Conservation (phyloP, 2,329 filamentous ascomycete species). For the Arthrobotrys iridis region DNA sequence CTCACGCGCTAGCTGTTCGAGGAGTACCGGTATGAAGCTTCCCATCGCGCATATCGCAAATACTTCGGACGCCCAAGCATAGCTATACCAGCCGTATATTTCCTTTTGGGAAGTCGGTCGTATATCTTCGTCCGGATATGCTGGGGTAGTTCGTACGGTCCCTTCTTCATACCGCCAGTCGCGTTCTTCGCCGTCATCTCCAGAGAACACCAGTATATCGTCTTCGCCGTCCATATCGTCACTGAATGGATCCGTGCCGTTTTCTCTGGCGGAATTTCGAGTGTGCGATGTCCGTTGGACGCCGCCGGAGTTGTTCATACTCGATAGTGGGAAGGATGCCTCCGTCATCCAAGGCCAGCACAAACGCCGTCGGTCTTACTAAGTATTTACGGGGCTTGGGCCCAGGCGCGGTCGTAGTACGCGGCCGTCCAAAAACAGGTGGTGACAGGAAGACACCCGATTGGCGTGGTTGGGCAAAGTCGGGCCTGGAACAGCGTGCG, state of each 20-base stretch:
- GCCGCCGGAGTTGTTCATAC: constrained; percentile 43
- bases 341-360: constrained; percentile 42
- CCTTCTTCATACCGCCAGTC: constrained; percentile 9
- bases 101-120: constrained; percentile 88
- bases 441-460: constrained; percentile 41
- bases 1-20: constrained; percentile 92
- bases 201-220: constrained; percentile 58
- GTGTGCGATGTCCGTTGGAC: constrained; percentile 39
- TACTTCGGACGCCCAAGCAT: constrained; percentile 94
- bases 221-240: constrained; percentile 7
- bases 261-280: constrained; percentile 22
- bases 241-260: constrained; percentile 53
- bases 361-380: constrained; percentile 10
- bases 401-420: constrained; percentile 11
- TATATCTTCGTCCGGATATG: constrained; percentile 84
- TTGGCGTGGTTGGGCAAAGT: constrained; percentile 38
- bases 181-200: constrained; percentile 24
- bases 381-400: constrained; percentile 18
- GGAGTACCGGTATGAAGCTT: constrained; percentile 93
- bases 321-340: constrained; percentile 49
- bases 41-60: constrained; percentile 92
- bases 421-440: constrained; percentile 36
- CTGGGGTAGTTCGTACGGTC: constrained; percentile 61
- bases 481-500: constrained; percentile 8
- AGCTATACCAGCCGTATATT: constrained; percentile 92